These are phyloP conservation scores for Neurospora africana DNA, from an alignment of 495 filamentous ascomycete species.

Conservation along the genomic window DNA sequence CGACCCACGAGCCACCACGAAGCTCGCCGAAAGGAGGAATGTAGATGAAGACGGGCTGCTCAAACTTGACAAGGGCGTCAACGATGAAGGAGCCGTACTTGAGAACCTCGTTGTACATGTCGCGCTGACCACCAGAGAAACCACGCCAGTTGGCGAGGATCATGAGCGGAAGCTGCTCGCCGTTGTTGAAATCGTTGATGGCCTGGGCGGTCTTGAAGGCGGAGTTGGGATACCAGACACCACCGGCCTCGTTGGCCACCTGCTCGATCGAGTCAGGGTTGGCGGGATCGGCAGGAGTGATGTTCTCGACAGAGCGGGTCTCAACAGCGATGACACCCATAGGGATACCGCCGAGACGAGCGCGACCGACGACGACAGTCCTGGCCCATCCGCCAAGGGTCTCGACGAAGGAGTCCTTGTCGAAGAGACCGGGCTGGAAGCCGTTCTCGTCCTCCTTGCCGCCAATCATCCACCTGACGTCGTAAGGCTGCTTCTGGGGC, in stretches of 20 bases:
- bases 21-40: slow-evolving; percentile 95
- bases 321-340: slow-evolving; percentile 98
- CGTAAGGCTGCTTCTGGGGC: slow-evolving; percentile 79
- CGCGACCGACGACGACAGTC: slow-evolving; percentile 93
- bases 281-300: slow-evolving; percentile 94
- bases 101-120: slow-evolving; percentile 99
- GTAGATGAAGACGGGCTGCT: slow-evolving; percentile 97
- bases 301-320: slow-evolving; percentile 89
- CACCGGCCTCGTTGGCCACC: slow-evolving; percentile 85
- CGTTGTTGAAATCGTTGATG: slow-evolving; percentile 97
- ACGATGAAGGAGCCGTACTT: slow-evolving; percentile 99
- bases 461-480: slow-evolving; percentile 83
- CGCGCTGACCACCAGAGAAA: slow-evolving; percentile 97
- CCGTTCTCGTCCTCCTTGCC: slow-evolving; percentile 72
- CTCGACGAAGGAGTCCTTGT: slow-evolving; percentile 94
- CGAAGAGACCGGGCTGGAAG: slow-evolving; percentile 87
- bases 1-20: slow-evolving; percentile 98
- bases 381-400: slow-evolving; percentile 92
- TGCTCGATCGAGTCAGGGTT: slow-evolving; percentile 98
- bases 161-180: slow-evolving; percentile 96
- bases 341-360: slow-evolving; percentile 92
- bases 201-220: slow-evolving; percentile 99
- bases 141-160: slow-evolving; percentile 99
- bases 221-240: slow-evolving; percentile 99
- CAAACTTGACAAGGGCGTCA: slow-evolving; percentile 93